phyloP scores from a whole-genome alignment of 108 stramenopile species.

The Cyclotella atomus region DNA sequence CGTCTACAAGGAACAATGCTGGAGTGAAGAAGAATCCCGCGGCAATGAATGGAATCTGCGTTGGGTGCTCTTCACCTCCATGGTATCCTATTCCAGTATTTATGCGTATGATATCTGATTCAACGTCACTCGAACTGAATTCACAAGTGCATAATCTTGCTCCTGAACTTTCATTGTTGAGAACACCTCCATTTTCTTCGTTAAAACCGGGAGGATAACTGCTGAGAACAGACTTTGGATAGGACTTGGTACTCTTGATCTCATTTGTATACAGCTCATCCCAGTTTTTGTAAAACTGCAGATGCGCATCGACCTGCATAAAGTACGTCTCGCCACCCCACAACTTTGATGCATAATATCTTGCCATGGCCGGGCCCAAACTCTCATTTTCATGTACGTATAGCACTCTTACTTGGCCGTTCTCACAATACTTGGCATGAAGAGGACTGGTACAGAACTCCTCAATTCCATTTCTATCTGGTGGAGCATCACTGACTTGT shows the following conservation, averaged over 20 bases:
- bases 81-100: conserved; percentile 53
- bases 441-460: conserved; percentile 66
- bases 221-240: conserved; percentile 76
- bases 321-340: conserved; percentile 93
- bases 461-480: conserved; percentile 80
- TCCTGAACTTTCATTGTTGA: conserved; percentile 35
- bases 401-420: conserved; percentile 80
- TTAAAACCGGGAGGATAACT: conserved; percentile 86
- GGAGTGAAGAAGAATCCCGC: conserved; percentile 95
- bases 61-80: conserved; percentile 38
- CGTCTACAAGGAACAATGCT: conserved; percentile 74
- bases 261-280: conserved; percentile 78
- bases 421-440: conserved; percentile 62
- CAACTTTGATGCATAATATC: conserved; percentile 91
- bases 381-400: conserved; percentile 88
- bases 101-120: conserved; percentile 83
- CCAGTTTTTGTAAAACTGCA: conserved; percentile 81
- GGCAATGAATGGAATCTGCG: conserved; percentile 72
- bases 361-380: conserved; percentile 91
- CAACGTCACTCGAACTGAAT: conserved; percentile 63
- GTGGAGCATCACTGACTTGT: conserved; percentile 72
- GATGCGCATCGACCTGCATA: conserved; percentile 92
- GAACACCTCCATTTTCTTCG: conserved; percentile 19
- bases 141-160: conserved; percentile 69
- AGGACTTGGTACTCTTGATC: conserved; percentile 58